phyloP scores from a whole-genome alignment of 139 green algal genomes.

The Ulvella scutata region DNA sequence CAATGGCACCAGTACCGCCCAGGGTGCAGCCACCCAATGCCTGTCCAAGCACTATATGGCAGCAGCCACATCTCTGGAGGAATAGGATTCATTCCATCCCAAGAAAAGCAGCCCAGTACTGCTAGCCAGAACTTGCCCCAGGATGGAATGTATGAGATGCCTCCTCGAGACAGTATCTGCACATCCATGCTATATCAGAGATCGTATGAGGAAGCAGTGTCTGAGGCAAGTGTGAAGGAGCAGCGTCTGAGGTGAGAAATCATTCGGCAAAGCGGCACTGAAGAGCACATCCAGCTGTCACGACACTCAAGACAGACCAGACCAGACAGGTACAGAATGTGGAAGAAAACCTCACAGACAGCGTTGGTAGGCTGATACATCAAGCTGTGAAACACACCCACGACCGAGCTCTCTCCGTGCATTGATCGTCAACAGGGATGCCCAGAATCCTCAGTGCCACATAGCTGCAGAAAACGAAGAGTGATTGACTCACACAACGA shows the following conservation, averaged over 20 bases:
- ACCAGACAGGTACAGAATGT: no score
- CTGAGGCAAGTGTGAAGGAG: no score
- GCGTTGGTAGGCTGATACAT: no score
- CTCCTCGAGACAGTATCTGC: constrained; percentile 77
- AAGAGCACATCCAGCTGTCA: no score
- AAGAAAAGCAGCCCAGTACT: constrained; percentile 84
- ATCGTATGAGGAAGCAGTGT: no score
- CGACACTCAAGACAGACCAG: no score
- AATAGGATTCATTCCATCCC: constrained; percentile 82
- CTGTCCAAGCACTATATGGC: constrained; percentile 64
- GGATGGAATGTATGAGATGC: constrained; percentile 64
- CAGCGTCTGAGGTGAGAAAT: no score
- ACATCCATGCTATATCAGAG: no score
- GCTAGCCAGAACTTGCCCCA: constrained; percentile 99
- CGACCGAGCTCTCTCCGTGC: constrained; percentile 19
- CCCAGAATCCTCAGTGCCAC: constrained; percentile 61
- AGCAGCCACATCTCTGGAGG: constrained; percentile 97
- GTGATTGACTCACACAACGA: no score
- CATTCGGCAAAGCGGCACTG: no score
- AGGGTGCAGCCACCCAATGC: constrained; percentile 66
- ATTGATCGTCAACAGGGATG: constrained; percentile 26
- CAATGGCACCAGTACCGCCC: constrained; percentile 98
- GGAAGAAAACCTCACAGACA: no score
- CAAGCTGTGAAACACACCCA: constrained; percentile 74
- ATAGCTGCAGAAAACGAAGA: constrained; percentile 59